Evolutionary conservation across 1,284 basidiomycete species (phyloP).

Genomic region (Fomitopsis betulina): DNA sequence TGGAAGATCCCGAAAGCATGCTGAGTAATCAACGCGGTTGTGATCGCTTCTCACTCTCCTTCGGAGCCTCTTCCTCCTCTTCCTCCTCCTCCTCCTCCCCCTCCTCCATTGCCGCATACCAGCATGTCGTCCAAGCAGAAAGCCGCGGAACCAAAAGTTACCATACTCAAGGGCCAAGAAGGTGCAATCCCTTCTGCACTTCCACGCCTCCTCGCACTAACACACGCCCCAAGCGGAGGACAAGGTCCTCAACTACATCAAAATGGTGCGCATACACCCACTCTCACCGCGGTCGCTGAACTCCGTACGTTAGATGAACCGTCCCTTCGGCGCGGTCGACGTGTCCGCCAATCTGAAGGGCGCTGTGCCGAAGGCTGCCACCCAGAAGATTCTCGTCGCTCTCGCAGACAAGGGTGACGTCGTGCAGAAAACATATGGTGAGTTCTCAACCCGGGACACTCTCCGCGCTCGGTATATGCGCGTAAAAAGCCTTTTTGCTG

Average conservation of each 20-base stretch:
- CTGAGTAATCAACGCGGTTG: no score
- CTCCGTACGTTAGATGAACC: slow-evolving; percentile 53
- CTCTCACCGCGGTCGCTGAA: no score
- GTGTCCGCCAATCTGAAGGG: slow-evolving; percentile 86
- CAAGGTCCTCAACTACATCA: slow-evolving; percentile 68
- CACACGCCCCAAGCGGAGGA: slow-evolving; percentile 54
- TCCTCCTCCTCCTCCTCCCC: background rate
- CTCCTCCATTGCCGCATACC: background rate
- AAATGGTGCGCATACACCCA: slow-evolving; percentile 40
- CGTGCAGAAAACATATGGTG: slow-evolving; percentile 77
- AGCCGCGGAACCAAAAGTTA: slow-evolving; percentile 46
- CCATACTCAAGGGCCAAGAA: slow-evolving; percentile 68
- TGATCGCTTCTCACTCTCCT: no score
- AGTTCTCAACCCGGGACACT: slow-evolving; percentile 14
- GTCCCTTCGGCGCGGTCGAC: slow-evolving; percentile 78
- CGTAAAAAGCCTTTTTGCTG: no score
- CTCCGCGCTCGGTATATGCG: background rate
- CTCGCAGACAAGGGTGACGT: slow-evolving; percentile 76
- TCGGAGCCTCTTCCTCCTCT: no score
- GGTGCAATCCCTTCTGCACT: slow-evolving; percentile 31
- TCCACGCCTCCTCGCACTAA: background rate
- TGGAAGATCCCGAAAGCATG: no score
- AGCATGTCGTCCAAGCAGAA: slow-evolving; percentile 28
- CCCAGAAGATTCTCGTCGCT: slow-evolving; percentile 75
- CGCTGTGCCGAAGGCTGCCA: slow-evolving; percentile 73